Base-by-base conservation (phyloP, 2,329 filamentous ascomycete species). In the Ophiostoma himal-ulmi region DNA sequence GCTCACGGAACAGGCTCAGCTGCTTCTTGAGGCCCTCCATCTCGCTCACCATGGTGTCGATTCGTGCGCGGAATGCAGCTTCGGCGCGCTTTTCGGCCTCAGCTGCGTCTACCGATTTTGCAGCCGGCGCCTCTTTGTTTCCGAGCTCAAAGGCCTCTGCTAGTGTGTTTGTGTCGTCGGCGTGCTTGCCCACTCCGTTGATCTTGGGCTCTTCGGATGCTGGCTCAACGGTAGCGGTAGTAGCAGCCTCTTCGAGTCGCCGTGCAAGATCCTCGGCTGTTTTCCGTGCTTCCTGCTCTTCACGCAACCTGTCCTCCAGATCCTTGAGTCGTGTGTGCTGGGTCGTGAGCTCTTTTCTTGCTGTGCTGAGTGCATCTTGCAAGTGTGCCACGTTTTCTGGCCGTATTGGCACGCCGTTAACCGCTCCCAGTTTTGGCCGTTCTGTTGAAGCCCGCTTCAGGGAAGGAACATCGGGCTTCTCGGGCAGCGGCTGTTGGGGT, bases 401-500 rank as follows among this genome's bases (percentile, higher is more conserved):
- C 13, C 88, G 85, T 48, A 87, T 82, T 22, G 41, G 52, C 8
- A 57, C 30, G 10, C 69, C 69, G 0, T 60, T 13, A 6, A 81
- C 77, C 8, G 62, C 62, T 17, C 20, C 62, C n/a, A 13, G 20
- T 22, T 89, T 92, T 10, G 90, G 85, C 70, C 90, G 88, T 74
- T 96, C 93, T 0, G 91, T 94, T 36, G 91, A 88, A 5, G 85
- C 85, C 70, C 93, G 87, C 77, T 92, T 93, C 39, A 97, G 79
- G 0, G 92, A 87, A 0, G 89, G 87, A 20, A 85, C 87, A 79
- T 96, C 93, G 0, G 94, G 94, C 78, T 97, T 97, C 77, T 97
- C 94, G 0, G 94, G 94, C 6, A 98, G 83, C 17, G 94, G 94
- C 75, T 96, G 94, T 75, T 96, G 93, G 37, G 94, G 94, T 36